Base-by-base conservation (phyloP, 768 basidiomycete species). In the Mycena epipterygia region DNA sequence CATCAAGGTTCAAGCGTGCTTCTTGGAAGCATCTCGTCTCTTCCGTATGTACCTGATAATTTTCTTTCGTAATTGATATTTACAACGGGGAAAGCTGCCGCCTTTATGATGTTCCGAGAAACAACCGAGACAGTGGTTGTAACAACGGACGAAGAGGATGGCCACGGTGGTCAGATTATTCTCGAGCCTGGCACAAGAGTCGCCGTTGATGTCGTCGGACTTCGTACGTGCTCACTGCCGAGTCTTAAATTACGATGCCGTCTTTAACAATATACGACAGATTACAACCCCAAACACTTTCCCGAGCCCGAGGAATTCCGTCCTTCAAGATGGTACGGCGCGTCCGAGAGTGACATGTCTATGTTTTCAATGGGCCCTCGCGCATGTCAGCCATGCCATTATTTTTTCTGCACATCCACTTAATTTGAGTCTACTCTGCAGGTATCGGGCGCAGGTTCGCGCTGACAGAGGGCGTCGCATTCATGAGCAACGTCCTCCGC, bases 91-190 rank as follows among this genome's bases (percentile, higher is more conserved):
- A 4, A 3, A 64, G 63, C 63, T 6, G 41, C 63, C 9, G 52
- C 2, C 2, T 35, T 32, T 3, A 2, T 44, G 41, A 42, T 56
- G 1, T 25, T 32, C 3, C 39, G 63, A 6, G 52, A 55, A n/a
- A 44, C 52, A 23, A 35, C 63, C 1, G 63, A 64, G 17, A 46
- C 32, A 3, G 42, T 64, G 12, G 30, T 46, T 17, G n/a, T 64
- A 13, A 55, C 33, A 46, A 64, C 63, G 1, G 63, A 64, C 6
- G 63, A 64, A 27, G 41, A 64, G 29, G 63, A 64, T 21, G 63
- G 63, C 21, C 52, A 64, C 29, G 63, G 30, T 14, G 63, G 52
- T 2, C 63, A 64, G 29, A 23, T 64, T 30, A 46, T 44, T 23
- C 42, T 56, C 14, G 52, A 44, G 23, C 41, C 63, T 17, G 63